Evolutionary conservation across 306 rosid genomes (phyloP).

Genomic region (Fragaria nilgerrensis): DNA sequence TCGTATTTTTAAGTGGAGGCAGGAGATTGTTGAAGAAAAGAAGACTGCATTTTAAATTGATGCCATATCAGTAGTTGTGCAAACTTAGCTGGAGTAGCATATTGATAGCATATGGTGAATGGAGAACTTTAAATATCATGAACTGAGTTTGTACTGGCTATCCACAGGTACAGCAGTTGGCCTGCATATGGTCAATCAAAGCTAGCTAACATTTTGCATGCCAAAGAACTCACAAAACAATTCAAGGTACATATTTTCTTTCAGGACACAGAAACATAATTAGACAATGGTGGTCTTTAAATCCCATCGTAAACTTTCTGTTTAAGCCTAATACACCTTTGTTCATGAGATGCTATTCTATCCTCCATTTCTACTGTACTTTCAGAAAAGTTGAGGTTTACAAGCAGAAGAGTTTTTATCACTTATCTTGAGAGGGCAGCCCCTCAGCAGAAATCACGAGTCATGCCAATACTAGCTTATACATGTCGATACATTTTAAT

Average conservation of each 20-base stretch:
- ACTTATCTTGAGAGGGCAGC: neutral
- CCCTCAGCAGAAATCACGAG: neutral
- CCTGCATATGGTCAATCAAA: constrained; percentile 91
- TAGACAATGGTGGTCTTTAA: constrained; percentile 1
- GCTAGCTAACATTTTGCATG: constrained; percentile 83
- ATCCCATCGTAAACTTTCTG: neutral
- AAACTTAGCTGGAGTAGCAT: neutral
- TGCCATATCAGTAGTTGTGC: neutral
- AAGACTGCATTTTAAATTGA: neutral
- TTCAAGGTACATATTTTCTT: constrained; percentile 50
- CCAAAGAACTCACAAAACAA: constrained; percentile 69
- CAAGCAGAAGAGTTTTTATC: neutral
- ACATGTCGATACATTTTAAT: neutral
- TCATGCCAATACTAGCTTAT: constrained; percentile 2
- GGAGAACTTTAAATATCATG: neutral
- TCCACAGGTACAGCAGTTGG: constrained; percentile 58
- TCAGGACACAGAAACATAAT: constrained; percentile 11
- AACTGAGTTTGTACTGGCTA: neutral
- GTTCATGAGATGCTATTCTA: neutral
- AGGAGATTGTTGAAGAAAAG: neutral
- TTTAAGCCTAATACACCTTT: neutral
- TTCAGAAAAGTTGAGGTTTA: neutral
- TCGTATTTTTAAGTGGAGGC: neutral
- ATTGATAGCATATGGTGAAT: neutral
- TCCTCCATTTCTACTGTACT: neutral